Conservation (phyloP, 164 flowering plant genomes). For the Chimonanthus praecox region DNA sequence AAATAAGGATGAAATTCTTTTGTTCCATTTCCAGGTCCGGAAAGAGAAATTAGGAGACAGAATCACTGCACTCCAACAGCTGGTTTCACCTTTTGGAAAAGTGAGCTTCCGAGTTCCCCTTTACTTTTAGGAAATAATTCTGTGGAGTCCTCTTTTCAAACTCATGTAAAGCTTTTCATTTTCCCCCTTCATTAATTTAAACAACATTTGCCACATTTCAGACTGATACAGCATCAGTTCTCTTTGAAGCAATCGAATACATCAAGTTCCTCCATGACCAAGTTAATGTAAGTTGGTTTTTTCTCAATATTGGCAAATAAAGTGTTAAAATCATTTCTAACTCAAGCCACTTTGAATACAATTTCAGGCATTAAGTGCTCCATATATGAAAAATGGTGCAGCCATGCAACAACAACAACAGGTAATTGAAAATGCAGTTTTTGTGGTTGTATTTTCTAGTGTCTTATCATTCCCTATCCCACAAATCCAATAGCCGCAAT, state of each 20-base stretch:
- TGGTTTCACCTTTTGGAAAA: conserved; percentile 99
- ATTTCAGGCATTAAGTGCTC: conserved; percentile 52
- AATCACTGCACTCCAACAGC: conserved; percentile 98
- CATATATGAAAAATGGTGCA: conserved; percentile 71
- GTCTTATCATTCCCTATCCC: too few relatives aligned
- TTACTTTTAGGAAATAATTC: conserved; percentile 11
- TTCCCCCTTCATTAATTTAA: too few relatives aligned
- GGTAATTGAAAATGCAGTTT: background rate
- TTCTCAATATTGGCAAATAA: background rate
- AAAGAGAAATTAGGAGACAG: conserved; percentile 99
- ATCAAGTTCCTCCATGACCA: conserved; percentile 84
- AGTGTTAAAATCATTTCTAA: background rate
- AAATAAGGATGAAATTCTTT: conserved; percentile 8
- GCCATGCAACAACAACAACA: conserved; percentile 48
- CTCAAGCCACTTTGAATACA: conserved; percentile 1
- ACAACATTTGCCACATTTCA: conserved; percentile 10
- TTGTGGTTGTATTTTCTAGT: too few relatives aligned
- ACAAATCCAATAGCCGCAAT: too few relatives aligned
- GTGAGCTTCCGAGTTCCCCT: conserved; percentile 26
- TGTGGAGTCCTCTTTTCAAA: background rate
- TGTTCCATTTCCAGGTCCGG: conserved; percentile 48
- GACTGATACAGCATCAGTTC: conserved; percentile 68
- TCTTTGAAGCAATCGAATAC: conserved; percentile 74
- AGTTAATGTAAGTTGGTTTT: conserved; percentile 51
- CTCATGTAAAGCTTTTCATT: background rate